Evolutionary conservation across 768 basidiomycete species (phyloP), one percentile per base, ranked within the genome.

Genomic region (Mycena floridula): DNA sequence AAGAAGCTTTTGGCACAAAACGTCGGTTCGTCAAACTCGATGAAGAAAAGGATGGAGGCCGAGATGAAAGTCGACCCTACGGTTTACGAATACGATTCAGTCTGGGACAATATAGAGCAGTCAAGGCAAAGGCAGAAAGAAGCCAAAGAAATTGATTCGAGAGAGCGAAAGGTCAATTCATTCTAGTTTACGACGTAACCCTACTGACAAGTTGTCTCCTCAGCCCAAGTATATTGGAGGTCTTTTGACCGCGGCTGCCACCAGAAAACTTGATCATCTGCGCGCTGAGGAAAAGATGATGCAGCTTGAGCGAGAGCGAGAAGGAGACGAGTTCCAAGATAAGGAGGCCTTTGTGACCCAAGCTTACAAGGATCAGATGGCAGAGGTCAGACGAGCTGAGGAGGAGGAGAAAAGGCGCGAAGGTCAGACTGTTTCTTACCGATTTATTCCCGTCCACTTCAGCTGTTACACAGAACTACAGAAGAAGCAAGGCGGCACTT

Each of bases 271-370:
- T 39, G 96, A 99, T 61, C 77, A 89, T 55, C 65, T 98, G 9
- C 76, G 93, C 43, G 96, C 96, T 0, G 96, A 99, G 63, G 95
- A 98, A 65, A 97, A 98, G 73, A 86, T 95, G 86, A 85, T 97
- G 59, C 89, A 94, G 60, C 75, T 79, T 36, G 96, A 98, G 62
- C 78, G 96, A 18, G 90, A 94, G 65, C 68, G 75, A 16, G 96
- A 99, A 65, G 96, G 96, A 0, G 93, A 93, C 49, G 78, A 92
- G 60, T 99, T 90, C 60, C 75, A 75, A 45, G 96, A 90, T 68
- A 98, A 94, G 69, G 96, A 97, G 44, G 74, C 82, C n/a, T 99
- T 98, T 56, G 95, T 98, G 40, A 99, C 96, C 1, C 89, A 92
- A 56, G 92, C 90, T 20, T 99, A 99, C 68, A 93, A 92, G 61